Evolutionary conservation across 2,329 filamentous ascomycete species (phyloP).

Genomic region (Colletotrichum higginsianum): DNA sequence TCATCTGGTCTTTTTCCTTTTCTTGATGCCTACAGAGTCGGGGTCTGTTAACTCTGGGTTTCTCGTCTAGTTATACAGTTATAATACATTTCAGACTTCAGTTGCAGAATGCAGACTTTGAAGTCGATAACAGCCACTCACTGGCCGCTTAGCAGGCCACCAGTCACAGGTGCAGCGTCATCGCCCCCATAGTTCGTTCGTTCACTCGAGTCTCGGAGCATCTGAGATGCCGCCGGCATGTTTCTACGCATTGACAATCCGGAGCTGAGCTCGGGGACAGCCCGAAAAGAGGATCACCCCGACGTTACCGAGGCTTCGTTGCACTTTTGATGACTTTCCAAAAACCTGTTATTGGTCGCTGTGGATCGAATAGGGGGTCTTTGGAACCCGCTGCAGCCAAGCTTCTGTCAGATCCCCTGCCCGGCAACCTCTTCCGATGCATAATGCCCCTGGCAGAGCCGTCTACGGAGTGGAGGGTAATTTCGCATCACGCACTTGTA

Average conservation of each 20-base stretch:
- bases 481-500: conserved; percentile 27
- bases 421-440: conserved; percentile 23
- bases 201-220: not conserved
- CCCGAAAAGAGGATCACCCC: conserved; percentile 19
- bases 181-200: not conserved
- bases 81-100: too few relatives aligned
- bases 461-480: conserved; percentile 16
- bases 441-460: not conserved
- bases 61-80: too few relatives aligned
- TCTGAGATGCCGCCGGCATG: conserved; percentile 10
- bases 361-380: not conserved
- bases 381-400: conserved; percentile 9
- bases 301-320: conserved; percentile 25
- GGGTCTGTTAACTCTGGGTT: too few relatives aligned
- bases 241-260: not conserved
- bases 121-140: too few relatives aligned
- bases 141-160: too few relatives aligned
- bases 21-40: too few relatives aligned
- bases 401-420: conserved; percentile 23
- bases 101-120: too few relatives aligned
- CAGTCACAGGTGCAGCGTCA: not conserved
- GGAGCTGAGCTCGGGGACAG: conserved; percentile 7
- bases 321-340: conserved; percentile 29
- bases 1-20: too few relatives aligned
- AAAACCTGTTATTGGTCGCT: conserved; percentile 4